Conservation (phyloP, 2,329 filamentous ascomycete species). For the Thermoascus crustaceus region DNA sequence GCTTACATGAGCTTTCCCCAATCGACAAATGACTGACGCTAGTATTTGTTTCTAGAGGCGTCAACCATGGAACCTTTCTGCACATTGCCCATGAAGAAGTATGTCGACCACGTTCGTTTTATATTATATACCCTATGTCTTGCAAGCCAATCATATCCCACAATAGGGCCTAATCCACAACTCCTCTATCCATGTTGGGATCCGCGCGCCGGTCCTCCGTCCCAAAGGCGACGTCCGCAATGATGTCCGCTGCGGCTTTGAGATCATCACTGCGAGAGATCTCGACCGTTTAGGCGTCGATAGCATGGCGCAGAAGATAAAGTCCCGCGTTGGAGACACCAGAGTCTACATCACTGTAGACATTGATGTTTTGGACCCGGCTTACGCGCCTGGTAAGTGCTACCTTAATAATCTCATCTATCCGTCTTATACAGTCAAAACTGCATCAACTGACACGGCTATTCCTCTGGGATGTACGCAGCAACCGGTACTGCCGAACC, state of each 20-base stretch:
- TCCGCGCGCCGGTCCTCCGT: slow-evolving; percentile 44
- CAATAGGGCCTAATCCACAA: slow-evolving; percentile 43
- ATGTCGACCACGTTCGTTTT: too few relatives aligned
- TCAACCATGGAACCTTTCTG: slow-evolving; percentile 51
- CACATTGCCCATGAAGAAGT: slow-evolving; percentile 50
- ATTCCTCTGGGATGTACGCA: slow-evolving; percentile 6
- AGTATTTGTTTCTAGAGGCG: slow-evolving; percentile 26
- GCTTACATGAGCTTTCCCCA: background rate
- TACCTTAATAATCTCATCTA: background rate
- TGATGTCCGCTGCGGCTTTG: slow-evolving; percentile 47
- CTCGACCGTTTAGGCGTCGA: slow-evolving; percentile 43
- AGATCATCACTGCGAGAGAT: slow-evolving; percentile 46
- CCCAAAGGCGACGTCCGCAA: slow-evolving; percentile 45
- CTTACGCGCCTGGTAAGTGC: slow-evolving; percentile 43
- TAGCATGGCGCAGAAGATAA: slow-evolving; percentile 43
- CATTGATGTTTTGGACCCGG: slow-evolving; percentile 50
- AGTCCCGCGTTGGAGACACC: slow-evolving; percentile 37
- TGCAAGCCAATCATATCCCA: background rate
- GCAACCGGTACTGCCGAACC: slow-evolving; percentile 50
- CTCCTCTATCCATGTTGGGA: slow-evolving; percentile 49
- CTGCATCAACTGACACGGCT: background rate
- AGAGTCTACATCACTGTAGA: slow-evolving; percentile 50
- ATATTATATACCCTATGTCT: too few relatives aligned
- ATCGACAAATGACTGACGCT: background rate
- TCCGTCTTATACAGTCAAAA: background rate